Evolutionary conservation across 768 basidiomycete genomes (phyloP), one percentile per base, ranked within the genome.

Genomic region (Leucosporidium creatinivorum): DNA sequence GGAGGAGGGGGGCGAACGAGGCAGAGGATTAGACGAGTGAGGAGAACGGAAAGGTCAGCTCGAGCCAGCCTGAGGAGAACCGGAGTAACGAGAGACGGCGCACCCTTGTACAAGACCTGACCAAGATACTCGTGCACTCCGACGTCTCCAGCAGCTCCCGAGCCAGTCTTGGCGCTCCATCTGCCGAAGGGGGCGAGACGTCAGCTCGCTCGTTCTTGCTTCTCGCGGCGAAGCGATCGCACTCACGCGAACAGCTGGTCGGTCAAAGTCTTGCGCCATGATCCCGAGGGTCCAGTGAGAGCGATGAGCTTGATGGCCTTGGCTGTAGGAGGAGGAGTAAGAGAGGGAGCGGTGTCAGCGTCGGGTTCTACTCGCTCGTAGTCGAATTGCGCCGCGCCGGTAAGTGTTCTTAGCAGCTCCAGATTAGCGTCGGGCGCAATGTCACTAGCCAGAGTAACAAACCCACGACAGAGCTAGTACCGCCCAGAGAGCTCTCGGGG

Each of bases 241-340:
- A 82, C 87, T 76, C 77, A 93, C 92, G 87, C 84, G 76, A 97
- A 82, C 18, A 89, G 80, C 76, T 85, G 87, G 75, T 93, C 90
- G 48, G 91, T 88, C 60, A 93, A 79, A 1, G 89, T 91, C 81
- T 92, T 93, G 67, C 93, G 82, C 96, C 94, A 99, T 39, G 86
- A 76, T 18, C 91, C 93, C 19, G 81, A 79, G 0, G 89, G 74
- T 5, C 91, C 91, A 60, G 87, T 85, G 63, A 97, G 81, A 13
- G 91, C 92, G 74, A 97, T 89, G 55, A 98, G 83, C 77, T 98
- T 93, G 39, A 91, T 94, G 72, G 97, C 44, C 50, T 62, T 31
- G 26, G 61, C 72, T 73, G 66, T 44, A 17, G 17, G 21, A 31
- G 12, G 21, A 8, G 51, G 31, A 49, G 30, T 21, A 12, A 58